Conservation (phyloP, 2,329 filamentous ascomycete genomes). For the Dothideomycetes sp. region DNA sequence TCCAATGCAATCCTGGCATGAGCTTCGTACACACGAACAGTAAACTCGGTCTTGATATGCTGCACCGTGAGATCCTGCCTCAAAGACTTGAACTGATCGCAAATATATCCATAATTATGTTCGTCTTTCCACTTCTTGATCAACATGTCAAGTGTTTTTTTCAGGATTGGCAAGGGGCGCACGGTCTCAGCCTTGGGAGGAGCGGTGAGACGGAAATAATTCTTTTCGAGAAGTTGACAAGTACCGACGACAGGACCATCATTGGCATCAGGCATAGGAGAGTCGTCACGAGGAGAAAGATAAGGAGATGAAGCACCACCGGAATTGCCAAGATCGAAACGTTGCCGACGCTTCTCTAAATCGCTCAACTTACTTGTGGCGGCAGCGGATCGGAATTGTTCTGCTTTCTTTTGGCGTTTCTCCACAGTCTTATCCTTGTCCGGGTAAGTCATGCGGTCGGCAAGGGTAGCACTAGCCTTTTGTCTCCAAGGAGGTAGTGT, state of each 20-base stretch:
- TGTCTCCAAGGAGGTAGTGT: slow-evolving; percentile 58
- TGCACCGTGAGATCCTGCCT: slow-evolving; percentile 97
- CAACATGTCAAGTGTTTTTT: slow-evolving; percentile 74
- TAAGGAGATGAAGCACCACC: slow-evolving; percentile 40
- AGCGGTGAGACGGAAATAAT: slow-evolving; percentile 85
- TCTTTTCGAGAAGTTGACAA: slow-evolving; percentile 77
- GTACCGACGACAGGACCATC: slow-evolving; percentile 72
- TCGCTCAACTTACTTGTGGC: slow-evolving; percentile 72
- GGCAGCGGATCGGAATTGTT: slow-evolving; percentile 26
- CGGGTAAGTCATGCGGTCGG: slow-evolving; percentile 63
- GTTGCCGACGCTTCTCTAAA: slow-evolving; percentile 79
- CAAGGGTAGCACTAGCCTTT: slow-evolving; percentile 49
- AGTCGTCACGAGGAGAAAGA: slow-evolving; percentile 32
- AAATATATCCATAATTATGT: slow-evolving; percentile 92
- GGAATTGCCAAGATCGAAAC: slow-evolving; percentile 54
- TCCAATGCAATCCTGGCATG: slow-evolving; percentile 95
- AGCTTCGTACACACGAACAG: slow-evolving; percentile 91
- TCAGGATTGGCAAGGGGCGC: slow-evolving; percentile 68
- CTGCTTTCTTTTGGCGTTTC: slow-evolving; percentile 27
- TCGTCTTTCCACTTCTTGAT: slow-evolving; percentile 93
- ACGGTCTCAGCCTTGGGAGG: slow-evolving; percentile 82
- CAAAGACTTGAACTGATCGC: slow-evolving; percentile 98
- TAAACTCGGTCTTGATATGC: slow-evolving; percentile 93
- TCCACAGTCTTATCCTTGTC: slow-evolving; percentile 32
- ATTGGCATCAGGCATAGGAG: slow-evolving; percentile 33